Conservation (phyloP, 768 basidiomycete genomes). For the Trametes cinnabarina region DNA sequence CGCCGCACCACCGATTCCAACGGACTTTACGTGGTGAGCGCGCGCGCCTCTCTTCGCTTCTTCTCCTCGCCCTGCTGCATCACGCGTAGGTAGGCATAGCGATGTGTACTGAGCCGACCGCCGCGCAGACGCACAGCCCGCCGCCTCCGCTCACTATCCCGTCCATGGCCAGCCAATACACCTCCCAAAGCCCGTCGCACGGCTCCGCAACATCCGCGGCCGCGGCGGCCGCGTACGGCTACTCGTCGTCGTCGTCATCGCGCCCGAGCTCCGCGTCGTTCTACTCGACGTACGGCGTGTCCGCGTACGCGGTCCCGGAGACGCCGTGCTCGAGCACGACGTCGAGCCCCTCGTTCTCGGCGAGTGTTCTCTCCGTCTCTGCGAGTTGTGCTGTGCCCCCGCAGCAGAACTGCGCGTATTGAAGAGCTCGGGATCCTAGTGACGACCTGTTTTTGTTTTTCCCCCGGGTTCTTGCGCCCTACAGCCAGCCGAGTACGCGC, state of each 20-base stretch:
- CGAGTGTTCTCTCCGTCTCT: constrained; percentile 58
- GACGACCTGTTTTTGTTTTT: constrained; percentile 37
- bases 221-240: constrained; percentile 8
- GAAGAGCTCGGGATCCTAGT: constrained; percentile 57
- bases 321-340: constrained; percentile 72
- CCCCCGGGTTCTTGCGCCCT: constrained; percentile 30
- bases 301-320: constrained; percentile 62
- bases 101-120: neutral
- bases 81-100: too few species aligned
- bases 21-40: constrained; percentile 29
- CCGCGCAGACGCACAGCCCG: constrained; percentile 28
- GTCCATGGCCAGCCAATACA: constrained; percentile 21
- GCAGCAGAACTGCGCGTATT: constrained; percentile 31
- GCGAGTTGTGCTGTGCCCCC: constrained; percentile 26
- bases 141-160: constrained; percentile 27
- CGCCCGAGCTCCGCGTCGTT: constrained; percentile 36
- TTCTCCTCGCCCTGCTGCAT: neutral
- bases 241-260: too few species aligned
- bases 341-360: constrained; percentile 83
- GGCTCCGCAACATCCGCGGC: constrained; percentile 6
- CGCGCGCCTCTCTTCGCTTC: neutral
- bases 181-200: constrained; percentile 14
- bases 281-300: constrained; percentile 52
- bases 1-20: constrained; percentile 27
- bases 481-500: constrained; percentile 65